These are phyloP conservation scores for Musa schizocarpa DNA, from an alignment of 176 grass and related monocot species.

Conservation along the genomic window DNA sequence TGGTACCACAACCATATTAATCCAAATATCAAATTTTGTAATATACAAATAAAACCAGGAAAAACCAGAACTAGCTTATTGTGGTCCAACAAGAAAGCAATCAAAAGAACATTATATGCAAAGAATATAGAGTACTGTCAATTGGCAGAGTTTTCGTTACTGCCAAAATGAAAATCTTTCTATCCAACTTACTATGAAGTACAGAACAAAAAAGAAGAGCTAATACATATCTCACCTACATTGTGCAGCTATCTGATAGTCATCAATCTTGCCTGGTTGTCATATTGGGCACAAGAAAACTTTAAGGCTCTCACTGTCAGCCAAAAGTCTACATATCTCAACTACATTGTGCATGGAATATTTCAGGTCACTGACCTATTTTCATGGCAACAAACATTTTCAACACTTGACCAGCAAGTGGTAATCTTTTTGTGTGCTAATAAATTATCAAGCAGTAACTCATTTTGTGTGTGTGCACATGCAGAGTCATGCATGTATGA, in stretches of 20 bases:
- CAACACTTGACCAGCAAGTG: not conserved
- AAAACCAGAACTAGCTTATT: not conserved
- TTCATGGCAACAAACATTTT: not conserved
- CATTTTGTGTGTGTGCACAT: too few species aligned
- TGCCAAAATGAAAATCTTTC: not conserved
- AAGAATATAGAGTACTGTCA: not conserved
- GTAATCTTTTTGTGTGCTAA: not conserved
- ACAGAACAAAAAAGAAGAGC: not conserved
- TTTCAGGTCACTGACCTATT: not conserved
- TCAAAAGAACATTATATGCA: not conserved
- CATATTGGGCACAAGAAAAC: too few species aligned
- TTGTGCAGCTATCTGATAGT: too few species aligned
- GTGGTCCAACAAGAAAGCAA: not conserved
- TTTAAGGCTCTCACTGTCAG: not conserved
- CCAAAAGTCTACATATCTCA: not conserved
- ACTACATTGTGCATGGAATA: not conserved
- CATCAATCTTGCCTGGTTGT: too few species aligned
- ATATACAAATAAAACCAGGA: not conserved
- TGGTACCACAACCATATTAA: constrained; percentile 1
- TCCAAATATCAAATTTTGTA: not conserved
- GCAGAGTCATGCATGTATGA: too few species aligned
- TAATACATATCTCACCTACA: too few species aligned
- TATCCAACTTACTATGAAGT: not conserved
- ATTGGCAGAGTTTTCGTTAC: not conserved
- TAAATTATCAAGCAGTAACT: not conserved